Conservation (phyloP, 805 yeast species). For the Ogataea haglerorum region DNA sequence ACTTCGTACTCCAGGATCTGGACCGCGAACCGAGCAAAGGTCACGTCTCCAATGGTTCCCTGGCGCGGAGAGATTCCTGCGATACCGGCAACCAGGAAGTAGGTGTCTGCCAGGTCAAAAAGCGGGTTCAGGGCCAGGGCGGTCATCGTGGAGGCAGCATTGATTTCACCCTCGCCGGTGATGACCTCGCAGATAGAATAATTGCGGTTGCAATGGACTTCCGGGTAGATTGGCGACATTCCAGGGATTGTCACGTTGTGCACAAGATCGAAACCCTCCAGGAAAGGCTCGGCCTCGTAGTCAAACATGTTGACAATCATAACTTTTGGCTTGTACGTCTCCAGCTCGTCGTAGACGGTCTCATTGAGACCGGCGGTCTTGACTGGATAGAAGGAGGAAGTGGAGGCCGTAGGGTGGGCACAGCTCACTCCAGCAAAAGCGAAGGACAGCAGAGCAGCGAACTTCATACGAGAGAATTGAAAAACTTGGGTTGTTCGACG, state of each 20-base stretch:
- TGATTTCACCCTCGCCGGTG: conserved; percentile 69
- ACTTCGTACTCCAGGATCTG: conserved; percentile 60
- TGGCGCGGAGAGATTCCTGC: conserved; percentile 59
- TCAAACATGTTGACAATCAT: conserved; percentile 55
- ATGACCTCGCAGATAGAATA: conserved; percentile 57
- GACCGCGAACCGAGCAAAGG: conserved; percentile 58
- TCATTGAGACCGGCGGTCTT: conserved; percentile 24
- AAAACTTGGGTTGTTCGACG: neutral
- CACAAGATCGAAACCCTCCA: conserved; percentile 42
- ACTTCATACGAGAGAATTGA: conserved; percentile 11
- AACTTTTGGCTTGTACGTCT: conserved; percentile 47
- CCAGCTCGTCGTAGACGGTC: conserved; percentile 21
- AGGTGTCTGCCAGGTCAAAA: conserved; percentile 57
- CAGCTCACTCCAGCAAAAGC: conserved; percentile 9
- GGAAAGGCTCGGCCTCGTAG: conserved; percentile 53
- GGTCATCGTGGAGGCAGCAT: conserved; percentile 58
- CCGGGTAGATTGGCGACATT: conserved; percentile 56
- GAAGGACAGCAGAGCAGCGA: conserved; percentile 8
- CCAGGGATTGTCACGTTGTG: conserved; percentile 64
- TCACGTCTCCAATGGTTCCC: conserved; percentile 58
- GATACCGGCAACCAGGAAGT: conserved; percentile 62
- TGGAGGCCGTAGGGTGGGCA: conserved; percentile 15
- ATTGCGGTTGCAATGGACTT: conserved; percentile 51
- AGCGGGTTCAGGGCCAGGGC: conserved; percentile 51
- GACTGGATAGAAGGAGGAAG: conserved; percentile 16